Evolutionary conservation across 805 yeast species (phyloP).

Genomic region (Wickerhamomyces chambardii): DNA sequence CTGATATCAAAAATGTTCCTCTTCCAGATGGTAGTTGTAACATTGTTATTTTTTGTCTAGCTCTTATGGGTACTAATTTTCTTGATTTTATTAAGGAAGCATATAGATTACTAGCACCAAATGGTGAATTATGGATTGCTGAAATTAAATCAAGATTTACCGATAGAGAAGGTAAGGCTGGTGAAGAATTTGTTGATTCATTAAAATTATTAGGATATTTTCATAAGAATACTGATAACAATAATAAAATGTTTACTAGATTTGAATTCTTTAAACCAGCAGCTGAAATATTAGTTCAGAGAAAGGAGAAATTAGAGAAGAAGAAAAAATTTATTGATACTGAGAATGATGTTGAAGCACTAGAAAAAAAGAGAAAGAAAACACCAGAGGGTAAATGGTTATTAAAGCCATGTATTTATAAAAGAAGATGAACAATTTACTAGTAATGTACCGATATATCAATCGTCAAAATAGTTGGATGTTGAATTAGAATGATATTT

Average conservation of each 20-base stretch:
- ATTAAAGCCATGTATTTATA: constrained; percentile 93
- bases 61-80: constrained; percentile 96
- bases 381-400: constrained; percentile 80
- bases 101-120: constrained; percentile 72
- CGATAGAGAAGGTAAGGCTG: constrained; percentile 68
- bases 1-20: constrained; percentile 90
- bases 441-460: too few relatives aligned
- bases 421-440: constrained; percentile 70
- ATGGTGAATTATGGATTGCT: constrained; percentile 96
- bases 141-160: constrained; percentile 90
- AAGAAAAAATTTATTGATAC: constrained; percentile 63
- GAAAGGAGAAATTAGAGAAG: constrained; percentile 51
- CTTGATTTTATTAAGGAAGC: constrained; percentile 90
- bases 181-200: constrained; percentile 73
- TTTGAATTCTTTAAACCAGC: constrained; percentile 92
- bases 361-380: constrained; percentile 43
- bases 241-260: constrained; percentile 88
- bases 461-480: too few relatives aligned
- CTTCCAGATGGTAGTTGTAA: constrained; percentile 70
- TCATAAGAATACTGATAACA: constrained; percentile 80
- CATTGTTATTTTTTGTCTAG: constrained; percentile 87
- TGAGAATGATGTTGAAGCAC: constrained; percentile 52
- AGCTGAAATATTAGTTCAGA: constrained; percentile 52
- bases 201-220: constrained; percentile 76
- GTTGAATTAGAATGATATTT: too few relatives aligned